phyloP scores from a whole-genome alignment of 2,329 filamentous ascomycete species.

The Penicillium sp. region DNA sequence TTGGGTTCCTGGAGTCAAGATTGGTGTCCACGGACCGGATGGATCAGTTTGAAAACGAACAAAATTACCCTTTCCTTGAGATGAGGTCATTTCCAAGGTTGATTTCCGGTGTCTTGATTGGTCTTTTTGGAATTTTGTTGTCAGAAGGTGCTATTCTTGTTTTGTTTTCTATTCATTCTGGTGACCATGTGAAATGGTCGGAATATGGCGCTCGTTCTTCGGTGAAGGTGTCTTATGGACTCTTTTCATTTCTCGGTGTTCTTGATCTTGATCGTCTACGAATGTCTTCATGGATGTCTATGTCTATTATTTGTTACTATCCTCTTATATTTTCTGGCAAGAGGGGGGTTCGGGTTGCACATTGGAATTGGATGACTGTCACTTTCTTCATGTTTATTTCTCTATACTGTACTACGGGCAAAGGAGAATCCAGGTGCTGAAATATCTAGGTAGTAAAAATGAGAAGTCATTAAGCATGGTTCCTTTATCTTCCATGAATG shows the following conservation, averaged over 20 bases:
- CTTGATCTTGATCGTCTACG: neutral
- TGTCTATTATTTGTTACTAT: neutral
- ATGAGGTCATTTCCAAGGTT: neutral
- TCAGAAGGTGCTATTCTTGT: neutral
- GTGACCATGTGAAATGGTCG: slow-evolving; percentile 1
- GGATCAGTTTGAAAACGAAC: slow-evolving; percentile 1
- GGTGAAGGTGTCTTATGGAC: neutral
- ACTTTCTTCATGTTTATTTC: neutral
- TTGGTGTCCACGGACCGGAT: slow-evolving; percentile 5
- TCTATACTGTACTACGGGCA: neutral
- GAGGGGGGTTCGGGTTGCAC: slow-evolving; percentile 1
- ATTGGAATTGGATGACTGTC: neutral
- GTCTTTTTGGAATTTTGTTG: neutral
- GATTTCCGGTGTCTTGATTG: neutral
- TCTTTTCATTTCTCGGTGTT: slow-evolving; percentile 8
- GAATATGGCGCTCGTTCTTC: slow-evolving; percentile 5
- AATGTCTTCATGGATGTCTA: neutral
- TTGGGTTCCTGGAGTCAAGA: slow-evolving; percentile 29
- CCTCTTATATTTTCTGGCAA: neutral
- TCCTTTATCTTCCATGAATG: too few species aligned
- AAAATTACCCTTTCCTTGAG: neutral
- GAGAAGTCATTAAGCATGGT: too few species aligned
- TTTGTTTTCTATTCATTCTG: neutral
- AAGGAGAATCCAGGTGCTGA: neutral
- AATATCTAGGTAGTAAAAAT: neutral